phyloP scores from a whole-genome alignment of 768 basidiomycete genomes.

The Chlorophyllum brunneum region DNA sequence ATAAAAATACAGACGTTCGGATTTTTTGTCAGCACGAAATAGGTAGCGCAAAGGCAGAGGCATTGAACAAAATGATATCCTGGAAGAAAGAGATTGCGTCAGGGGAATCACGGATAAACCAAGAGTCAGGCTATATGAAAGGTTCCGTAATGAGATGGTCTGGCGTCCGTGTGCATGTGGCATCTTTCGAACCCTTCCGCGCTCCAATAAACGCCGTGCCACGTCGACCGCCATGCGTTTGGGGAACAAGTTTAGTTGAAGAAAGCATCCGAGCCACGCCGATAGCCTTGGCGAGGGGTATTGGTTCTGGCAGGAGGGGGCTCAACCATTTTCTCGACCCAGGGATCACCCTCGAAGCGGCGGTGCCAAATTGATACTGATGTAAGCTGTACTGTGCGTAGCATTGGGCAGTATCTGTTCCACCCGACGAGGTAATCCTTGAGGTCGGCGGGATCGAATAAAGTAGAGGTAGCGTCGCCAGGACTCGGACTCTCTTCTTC shows the following conservation, averaged over 20 bases:
- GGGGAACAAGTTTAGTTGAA: slow-evolving; percentile 6
- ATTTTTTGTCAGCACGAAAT: too few species aligned
- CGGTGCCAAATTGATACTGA: slow-evolving; percentile 20
- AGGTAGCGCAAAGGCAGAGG: too few species aligned
- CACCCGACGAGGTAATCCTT: slow-evolving; percentile 29
- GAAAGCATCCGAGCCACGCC: slow-evolving; percentile 9
- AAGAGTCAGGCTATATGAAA: too few species aligned
- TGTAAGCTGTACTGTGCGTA: slow-evolving; percentile 26
- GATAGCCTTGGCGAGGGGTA: slow-evolving; percentile 2
- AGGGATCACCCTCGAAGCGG: slow-evolving; percentile 25
- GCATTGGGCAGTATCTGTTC: slow-evolving; percentile 26
- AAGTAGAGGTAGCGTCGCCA: slow-evolving; percentile 1
- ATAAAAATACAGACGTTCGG: too few species aligned
- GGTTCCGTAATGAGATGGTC: too few species aligned
- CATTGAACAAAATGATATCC: too few species aligned
- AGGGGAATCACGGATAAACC: too few species aligned
- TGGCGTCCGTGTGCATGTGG: too few species aligned
- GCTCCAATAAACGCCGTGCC: too few species aligned
- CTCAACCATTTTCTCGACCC: slow-evolving; percentile 15
- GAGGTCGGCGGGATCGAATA: slow-evolving; percentile 14
- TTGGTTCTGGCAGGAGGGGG: slow-evolving; percentile 1
- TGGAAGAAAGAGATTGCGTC: too few species aligned
- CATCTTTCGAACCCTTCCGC: too few species aligned
- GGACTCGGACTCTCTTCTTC: slow-evolving; percentile 8
- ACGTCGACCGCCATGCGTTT: too few species aligned